A percentile compares a stretch with the other conserved stretches of the same genome.
phyloP scores from a whole-genome alignment of 495 filamentous ascomycete species.

The Aspergillus avenaceus region DNA sequence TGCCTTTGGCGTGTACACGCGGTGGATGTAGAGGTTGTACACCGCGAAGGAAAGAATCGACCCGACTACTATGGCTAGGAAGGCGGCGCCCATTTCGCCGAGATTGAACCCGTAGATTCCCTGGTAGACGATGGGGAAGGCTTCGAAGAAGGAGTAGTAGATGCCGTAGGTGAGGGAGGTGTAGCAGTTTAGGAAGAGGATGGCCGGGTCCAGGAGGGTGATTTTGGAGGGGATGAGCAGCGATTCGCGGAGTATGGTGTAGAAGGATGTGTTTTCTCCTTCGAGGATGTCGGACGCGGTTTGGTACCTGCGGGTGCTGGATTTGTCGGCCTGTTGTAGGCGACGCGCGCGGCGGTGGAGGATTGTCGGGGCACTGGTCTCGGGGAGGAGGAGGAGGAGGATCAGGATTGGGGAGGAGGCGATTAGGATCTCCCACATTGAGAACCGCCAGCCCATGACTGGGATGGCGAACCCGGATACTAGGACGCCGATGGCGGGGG shows the following conservation, averaged over 20 bases:
- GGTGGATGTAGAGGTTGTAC: conserved; percentile 39
- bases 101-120: conserved; percentile 58
- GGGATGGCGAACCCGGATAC: conserved; percentile 34
- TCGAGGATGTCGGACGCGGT: conserved; percentile 41
- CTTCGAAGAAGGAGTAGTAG: conserved; percentile 70
- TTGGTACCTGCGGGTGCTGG: conserved; percentile 24
- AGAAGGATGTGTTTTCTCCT: conserved; percentile 23
- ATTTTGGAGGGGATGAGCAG: conserved; percentile 61
- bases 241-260: conserved; percentile 52
- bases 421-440: conserved; percentile 44
- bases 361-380: conserved; percentile 49
- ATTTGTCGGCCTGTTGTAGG: conserved; percentile 29
- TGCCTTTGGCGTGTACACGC: conserved; percentile 4
- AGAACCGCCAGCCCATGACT: conserved; percentile 39
- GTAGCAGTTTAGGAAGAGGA: conserved; percentile 60
- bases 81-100: conserved; percentile 59
- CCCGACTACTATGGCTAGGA: conserved; percentile 58
- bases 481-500: conserved; percentile 36
- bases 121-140: conserved; percentile 68
- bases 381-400: conserved; percentile 46
- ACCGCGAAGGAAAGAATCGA: conserved; percentile 47
- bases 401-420: conserved; percentile 38
- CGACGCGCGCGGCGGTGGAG: conserved; percentile 37
- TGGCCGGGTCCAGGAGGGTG: conserved; percentile 57
- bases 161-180: conserved; percentile 62